Conservation (phyloP, 1,284 basidiomycete species). For the Ceratobasidium sp. region DNA sequence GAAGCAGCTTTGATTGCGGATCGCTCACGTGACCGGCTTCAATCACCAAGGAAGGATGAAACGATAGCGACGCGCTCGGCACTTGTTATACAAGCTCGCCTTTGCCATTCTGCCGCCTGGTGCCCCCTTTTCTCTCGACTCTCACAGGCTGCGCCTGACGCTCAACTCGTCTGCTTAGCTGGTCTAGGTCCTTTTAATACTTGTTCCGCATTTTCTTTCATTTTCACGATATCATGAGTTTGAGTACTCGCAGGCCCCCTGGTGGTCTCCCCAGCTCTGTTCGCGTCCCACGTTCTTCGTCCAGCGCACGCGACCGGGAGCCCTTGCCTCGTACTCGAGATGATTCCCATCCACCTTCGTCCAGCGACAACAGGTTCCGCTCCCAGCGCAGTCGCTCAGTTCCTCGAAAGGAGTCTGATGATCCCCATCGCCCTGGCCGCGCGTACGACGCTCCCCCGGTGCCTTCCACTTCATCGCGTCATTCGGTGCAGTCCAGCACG, state of each 20-base stretch:
- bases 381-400: conserved; percentile 33
- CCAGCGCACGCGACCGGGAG: neutral
- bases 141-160: conserved; percentile 25
- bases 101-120: neutral
- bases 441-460: conserved; percentile 5
- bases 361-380: conserved; percentile 4
- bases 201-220: conserved; percentile 6
- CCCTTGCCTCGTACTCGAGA: neutral
- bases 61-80: conserved; percentile 34
- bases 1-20: conserved; percentile 2
- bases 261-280: conserved; percentile 37
- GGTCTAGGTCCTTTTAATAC: conserved; percentile 21
- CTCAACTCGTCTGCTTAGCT: conserved; percentile 30
- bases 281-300: conserved; percentile 15
- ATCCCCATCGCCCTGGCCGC: conserved; percentile 24
- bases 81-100: neutral
- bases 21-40: neutral
- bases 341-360: neutral
- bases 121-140: conserved; percentile 10
- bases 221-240: conserved; percentile 23
- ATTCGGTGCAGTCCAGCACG: conserved; percentile 29
- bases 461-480: conserved; percentile 21
- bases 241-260: conserved; percentile 35
- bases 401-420: conserved; percentile 18
- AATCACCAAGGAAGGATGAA: conserved; percentile 35